These are phyloP conservation scores for Colletotrichum destructivum DNA, from an alignment of 2,329 filamentous ascomycete genomes.

Conservation along the genomic window DNA sequence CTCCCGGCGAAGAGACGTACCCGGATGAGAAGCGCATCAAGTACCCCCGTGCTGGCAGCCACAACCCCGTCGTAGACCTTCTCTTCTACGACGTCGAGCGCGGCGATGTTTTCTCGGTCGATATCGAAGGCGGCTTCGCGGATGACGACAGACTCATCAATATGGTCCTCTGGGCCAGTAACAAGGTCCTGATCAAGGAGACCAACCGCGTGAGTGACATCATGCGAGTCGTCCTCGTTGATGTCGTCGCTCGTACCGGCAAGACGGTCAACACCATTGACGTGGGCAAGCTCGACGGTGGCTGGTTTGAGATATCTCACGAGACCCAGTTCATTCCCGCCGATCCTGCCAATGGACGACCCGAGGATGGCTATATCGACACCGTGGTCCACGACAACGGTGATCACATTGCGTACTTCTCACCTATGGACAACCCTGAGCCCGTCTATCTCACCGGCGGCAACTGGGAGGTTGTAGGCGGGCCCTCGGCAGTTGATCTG, in stretches of 20 bases:
- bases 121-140: conserved; percentile 82
- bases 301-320: conserved; percentile 96
- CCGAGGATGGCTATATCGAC: conserved; percentile 92
- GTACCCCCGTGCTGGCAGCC: conserved; percentile 95
- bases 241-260: conserved; percentile 80
- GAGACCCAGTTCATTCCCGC: conserved; percentile 89
- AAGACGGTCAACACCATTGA: conserved; percentile 85
- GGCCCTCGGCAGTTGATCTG: conserved; percentile 87
- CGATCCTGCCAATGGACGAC: conserved; percentile 81
- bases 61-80: conserved; percentile 91
- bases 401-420: conserved; percentile 95
- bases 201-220: conserved; percentile 95
- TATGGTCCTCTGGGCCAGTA: conserved; percentile 91
- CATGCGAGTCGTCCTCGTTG: conserved; percentile 89
- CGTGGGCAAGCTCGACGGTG: conserved; percentile 88
- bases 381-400: conserved; percentile 88
- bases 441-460: conserved; percentile 90
- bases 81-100: conserved; percentile 89
- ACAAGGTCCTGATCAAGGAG: conserved; percentile 88
- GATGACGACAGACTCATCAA: conserved; percentile 92
- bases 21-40: conserved; percentile 94
- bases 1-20: conserved; percentile 85
- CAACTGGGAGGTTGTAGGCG: conserved; percentile 90
- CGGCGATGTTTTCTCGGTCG: conserved; percentile 83
- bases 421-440: conserved; percentile 85